phyloP scores from a whole-genome alignment of 2,329 filamentous ascomycete genomes.

The Didymella lethalis region DNA sequence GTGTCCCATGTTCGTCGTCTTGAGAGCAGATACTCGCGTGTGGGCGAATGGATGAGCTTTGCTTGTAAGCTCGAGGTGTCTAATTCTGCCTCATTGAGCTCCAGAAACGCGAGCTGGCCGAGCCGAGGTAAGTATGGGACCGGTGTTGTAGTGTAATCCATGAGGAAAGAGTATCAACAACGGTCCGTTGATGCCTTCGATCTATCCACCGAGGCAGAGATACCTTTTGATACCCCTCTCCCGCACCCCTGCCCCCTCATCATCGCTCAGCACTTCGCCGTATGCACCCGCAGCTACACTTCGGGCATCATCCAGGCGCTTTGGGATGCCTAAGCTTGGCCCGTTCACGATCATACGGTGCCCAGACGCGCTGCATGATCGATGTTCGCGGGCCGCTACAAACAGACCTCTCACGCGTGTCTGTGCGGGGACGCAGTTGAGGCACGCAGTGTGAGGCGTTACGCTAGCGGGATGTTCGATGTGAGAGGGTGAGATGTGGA shows the following conservation, averaged over 20 bases:
- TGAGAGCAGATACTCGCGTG: conserved; percentile 30
- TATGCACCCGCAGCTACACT: conserved; percentile 26
- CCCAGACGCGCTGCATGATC: conserved; percentile 21
- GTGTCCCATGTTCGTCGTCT: conserved; percentile 8
- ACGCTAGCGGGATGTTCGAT: conserved; percentile 13
- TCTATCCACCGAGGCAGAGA: conserved; percentile 16
- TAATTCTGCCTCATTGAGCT: conserved; percentile 43
- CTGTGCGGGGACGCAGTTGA: conserved; percentile 17
- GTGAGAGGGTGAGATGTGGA: conserved; percentile 19
- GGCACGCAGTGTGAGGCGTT: conserved; percentile 14
- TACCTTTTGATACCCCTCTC: conserved; percentile 25
- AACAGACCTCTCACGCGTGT: conserved; percentile 22
- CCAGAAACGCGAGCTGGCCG: conserved; percentile 41
- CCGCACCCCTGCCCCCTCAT: conserved; percentile 25
- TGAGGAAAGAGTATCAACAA: conserved; percentile 28
- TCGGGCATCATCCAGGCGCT: conserved; percentile 14
- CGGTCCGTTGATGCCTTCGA: conserved; percentile 5
- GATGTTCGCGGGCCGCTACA: conserved; percentile 18
- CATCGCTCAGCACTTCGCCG: conserved; percentile 25
- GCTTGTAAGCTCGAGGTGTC: conserved; percentile 40
- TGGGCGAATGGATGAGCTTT: conserved; percentile 32
- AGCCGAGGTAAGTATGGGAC: conserved; percentile 29
- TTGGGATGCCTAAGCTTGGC: conserved; percentile 19
- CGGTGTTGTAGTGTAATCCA: conserved; percentile 26
- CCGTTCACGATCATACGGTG: conserved; percentile 19